phyloP scores from a whole-genome alignment of 2,329 filamentous ascomycete species.

The Fusarium poae region DNA sequence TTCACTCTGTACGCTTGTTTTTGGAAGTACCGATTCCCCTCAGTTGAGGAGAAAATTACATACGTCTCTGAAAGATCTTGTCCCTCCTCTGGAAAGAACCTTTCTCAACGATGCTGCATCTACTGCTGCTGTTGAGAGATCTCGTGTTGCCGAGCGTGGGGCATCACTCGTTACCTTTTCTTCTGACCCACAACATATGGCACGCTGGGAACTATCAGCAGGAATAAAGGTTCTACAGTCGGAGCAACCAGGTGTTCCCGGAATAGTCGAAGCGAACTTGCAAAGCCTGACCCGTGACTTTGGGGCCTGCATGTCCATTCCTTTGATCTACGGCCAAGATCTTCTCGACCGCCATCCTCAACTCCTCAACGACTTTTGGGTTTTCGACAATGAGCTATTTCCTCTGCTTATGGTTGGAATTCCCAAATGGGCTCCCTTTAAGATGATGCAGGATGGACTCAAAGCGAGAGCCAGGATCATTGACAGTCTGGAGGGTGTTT shows the following conservation, averaged over 20 bases:
- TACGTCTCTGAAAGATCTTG: slow-evolving; percentile 18
- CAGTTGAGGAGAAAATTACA: slow-evolving; percentile 24
- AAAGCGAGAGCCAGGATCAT: slow-evolving; percentile 35
- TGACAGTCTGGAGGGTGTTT: slow-evolving; percentile 12
- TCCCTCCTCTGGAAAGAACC: slow-evolving; percentile 27
- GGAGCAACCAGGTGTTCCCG: background rate
- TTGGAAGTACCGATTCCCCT: slow-evolving; percentile 20
- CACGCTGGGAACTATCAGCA: slow-evolving; percentile 40
- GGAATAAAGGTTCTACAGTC: slow-evolving; percentile 4
- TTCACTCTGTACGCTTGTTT: slow-evolving; percentile 34
- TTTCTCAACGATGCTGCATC: slow-evolving; percentile 43
- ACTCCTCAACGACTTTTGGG: slow-evolving; percentile 41
- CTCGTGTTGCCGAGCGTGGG: slow-evolving; percentile 23
- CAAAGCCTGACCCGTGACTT: slow-evolving; percentile 38
- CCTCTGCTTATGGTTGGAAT: slow-evolving; percentile 39
- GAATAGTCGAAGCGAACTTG: slow-evolving; percentile 25
- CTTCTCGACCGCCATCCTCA: slow-evolving; percentile 29
- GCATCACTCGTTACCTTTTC: slow-evolving; percentile 37
- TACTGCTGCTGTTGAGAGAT: slow-evolving; percentile 36
- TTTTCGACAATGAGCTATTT: slow-evolving; percentile 44
- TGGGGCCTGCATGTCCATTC: slow-evolving; percentile 43
- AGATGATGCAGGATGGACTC: slow-evolving; percentile 32
- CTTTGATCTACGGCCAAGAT: slow-evolving; percentile 42
- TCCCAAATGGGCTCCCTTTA: slow-evolving; percentile 40
- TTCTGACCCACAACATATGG: slow-evolving; percentile 13